Evolutionary conservation across 2,329 filamentous ascomycete genomes (phyloP).

Genomic region (Talaromyces marneffei): DNA sequence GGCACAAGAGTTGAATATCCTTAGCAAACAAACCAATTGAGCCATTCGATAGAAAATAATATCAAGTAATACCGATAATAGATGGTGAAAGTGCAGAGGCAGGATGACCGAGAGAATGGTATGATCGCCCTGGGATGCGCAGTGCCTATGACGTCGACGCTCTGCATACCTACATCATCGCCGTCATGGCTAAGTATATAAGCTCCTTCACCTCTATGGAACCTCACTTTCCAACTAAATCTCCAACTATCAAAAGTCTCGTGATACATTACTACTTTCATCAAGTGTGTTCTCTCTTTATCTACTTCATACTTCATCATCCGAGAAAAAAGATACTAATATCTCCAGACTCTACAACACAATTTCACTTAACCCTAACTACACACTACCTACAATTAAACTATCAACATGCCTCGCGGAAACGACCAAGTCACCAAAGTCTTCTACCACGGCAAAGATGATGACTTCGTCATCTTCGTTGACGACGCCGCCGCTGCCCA

Average conservation of each 20-base stretch:
- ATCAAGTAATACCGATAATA: too few relatives aligned
- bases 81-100: too few relatives aligned
- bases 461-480: conserved; percentile 64
- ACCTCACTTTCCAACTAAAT: background rate
- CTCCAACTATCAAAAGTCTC: background rate
- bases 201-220: background rate
- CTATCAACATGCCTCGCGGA: conserved; percentile 61
- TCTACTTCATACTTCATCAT: background rate
- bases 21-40: background rate
- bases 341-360: background rate
- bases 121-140: conserved; percentile 13
- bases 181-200: conserved; percentile 3
- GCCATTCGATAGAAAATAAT: background rate
- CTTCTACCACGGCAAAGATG: conserved; percentile 71
- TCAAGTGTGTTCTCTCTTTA: background rate
- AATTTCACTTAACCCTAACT: background rate
- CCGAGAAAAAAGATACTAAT: too few relatives aligned
- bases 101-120: background rate
- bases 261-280: background rate
- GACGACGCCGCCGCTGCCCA: conserved; percentile 45
- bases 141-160: conserved; percentile 17
- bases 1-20: background rate
- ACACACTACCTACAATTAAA: background rate
- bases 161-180: conserved; percentile 13
- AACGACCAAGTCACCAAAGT: conserved; percentile 68